Conservation (phyloP, 2,329 filamentous ascomycete species). For the Helotiales sp. region DNA sequence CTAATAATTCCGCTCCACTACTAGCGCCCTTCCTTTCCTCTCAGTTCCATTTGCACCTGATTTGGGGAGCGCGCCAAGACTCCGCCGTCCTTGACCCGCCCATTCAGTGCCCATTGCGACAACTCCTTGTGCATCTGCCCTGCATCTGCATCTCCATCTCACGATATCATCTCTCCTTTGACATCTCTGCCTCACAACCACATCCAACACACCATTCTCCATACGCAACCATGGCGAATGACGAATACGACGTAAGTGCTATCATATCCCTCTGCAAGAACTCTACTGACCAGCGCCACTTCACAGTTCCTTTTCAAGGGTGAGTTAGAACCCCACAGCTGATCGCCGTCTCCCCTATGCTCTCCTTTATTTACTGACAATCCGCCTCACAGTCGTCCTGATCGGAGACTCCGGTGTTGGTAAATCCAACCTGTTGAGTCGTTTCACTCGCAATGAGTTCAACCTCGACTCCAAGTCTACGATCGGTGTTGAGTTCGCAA, state of each 20-base stretch:
- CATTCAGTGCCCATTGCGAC: constrained; percentile 26
- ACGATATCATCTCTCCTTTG: constrained; percentile 11
- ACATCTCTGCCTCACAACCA: constrained; percentile 13
- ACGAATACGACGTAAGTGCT: constrained; percentile 96
- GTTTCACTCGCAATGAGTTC: constrained; percentile 99
- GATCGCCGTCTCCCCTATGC: constrained; percentile 35
- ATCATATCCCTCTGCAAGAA: constrained; percentile 39
- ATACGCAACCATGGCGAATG: constrained; percentile 85
- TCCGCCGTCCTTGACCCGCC: background rate
- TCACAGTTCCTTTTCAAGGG: constrained; percentile 98
- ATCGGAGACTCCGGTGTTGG: constrained; percentile 99
- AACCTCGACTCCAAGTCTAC: constrained; percentile 99
- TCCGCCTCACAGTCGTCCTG: constrained; percentile 74
- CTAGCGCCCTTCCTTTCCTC: too few relatives aligned
- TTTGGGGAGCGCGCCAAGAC: background rate
- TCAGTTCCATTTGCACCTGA: constrained; percentile 4
- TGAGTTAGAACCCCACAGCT: constrained; percentile 49
- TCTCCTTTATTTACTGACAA: constrained; percentile 40
- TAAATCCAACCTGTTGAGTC: constrained; percentile 99
- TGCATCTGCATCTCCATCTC: constrained; percentile 17
- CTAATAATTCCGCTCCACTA: background rate
- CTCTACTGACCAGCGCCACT: constrained; percentile 44
- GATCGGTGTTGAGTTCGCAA: constrained; percentile 99
- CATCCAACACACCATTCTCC: constrained; percentile 20
- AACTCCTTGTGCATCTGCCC: constrained; percentile 12